phyloP scores from a whole-genome alignment of 495 filamentous ascomycete genomes.

The Daldinia loculata region DNA sequence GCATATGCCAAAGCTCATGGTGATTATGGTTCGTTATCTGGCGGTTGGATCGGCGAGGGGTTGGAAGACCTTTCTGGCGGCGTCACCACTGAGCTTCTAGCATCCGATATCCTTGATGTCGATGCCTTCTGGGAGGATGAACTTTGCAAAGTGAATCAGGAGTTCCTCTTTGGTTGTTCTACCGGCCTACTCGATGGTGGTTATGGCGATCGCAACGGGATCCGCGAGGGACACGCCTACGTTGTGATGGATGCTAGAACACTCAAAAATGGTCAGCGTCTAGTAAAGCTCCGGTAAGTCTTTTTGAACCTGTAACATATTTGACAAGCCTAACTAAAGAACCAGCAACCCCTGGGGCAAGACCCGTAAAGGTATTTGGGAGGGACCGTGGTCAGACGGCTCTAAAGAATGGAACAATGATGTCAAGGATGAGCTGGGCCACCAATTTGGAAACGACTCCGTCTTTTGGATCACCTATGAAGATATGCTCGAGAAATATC shows the following conservation, averaged over 20 bases:
- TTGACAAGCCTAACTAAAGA: conserved; percentile 11
- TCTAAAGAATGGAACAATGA: conserved; percentile 95
- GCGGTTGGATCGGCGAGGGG: conserved; percentile 88
- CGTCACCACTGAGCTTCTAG: conserved; percentile 84
- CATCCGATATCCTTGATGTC: conserved; percentile 87
- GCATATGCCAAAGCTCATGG: conserved; percentile 96
- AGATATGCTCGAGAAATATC: conserved; percentile 86
- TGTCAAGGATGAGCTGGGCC: conserved; percentile 81
- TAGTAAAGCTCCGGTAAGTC: conserved; percentile 57
- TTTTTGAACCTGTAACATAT: neutral
- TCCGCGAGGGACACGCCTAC: conserved; percentile 85
- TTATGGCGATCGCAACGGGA: conserved; percentile 74
- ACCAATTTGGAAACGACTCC: conserved; percentile 91
- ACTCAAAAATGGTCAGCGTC: conserved; percentile 56
- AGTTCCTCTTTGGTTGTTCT: conserved; percentile 88
- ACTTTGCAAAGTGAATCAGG: conserved; percentile 83
- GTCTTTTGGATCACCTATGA: conserved; percentile 77
- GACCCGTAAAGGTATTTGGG: conserved; percentile 75
- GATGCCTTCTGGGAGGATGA: conserved; percentile 92
- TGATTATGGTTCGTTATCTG: conserved; percentile 79
- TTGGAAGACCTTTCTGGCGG: conserved; percentile 94
- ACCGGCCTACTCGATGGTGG: conserved; percentile 72
- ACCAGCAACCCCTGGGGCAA: conserved; percentile 84
- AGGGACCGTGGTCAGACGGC: conserved; percentile 86
- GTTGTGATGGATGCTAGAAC: conserved; percentile 82